These are phyloP conservation scores for Colletotrichum tropicicola DNA, from an alignment of 2,329 filamentous ascomycete species.

Conservation along the genomic window DNA sequence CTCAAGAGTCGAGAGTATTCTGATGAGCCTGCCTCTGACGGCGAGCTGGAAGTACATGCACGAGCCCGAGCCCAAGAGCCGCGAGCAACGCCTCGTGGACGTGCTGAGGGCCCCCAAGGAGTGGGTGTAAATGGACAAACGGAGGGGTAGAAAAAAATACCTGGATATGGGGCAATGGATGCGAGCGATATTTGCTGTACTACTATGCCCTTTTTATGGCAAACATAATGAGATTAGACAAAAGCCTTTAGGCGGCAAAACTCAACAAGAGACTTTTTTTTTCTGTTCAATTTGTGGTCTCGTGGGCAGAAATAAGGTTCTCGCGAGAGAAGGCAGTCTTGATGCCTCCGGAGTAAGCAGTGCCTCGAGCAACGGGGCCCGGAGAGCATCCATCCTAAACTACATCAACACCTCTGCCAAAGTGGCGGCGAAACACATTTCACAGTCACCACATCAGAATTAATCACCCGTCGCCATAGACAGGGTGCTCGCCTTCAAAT, in stretches of 20 bases:
- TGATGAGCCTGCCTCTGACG: conserved; percentile 95
- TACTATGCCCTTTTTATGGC: conserved; percentile 17
- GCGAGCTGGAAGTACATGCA: conserved; percentile 98
- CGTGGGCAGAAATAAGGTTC: no score
- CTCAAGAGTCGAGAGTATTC: conserved; percentile 91
- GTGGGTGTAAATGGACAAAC: conserved; percentile 62
- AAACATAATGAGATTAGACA: conserved; percentile 30
- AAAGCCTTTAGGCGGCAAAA: conserved; percentile 29
- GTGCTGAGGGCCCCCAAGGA: conserved; percentile 72
- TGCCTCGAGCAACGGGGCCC: no score
- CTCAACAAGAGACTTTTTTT: conserved; percentile 15
- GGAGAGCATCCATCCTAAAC: no score
- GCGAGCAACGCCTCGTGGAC: conserved; percentile 84
- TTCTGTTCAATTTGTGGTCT: not conserved
- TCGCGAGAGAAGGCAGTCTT: no score
- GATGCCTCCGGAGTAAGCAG: no score
- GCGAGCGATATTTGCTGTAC: conserved; percentile 22
- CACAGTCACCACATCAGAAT: no score
- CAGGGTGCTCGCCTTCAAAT: no score
- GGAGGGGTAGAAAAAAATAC: not conserved
- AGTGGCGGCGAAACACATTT: no score
- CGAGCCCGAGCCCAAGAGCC: conserved; percentile 75
- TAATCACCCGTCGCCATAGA: no score
- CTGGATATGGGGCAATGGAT: conserved; percentile 7
- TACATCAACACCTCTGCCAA: no score